Base-by-base conservation (phyloP, 2,329 filamentous ascomycete species). In the Annulohypoxylon truncatum region DNA sequence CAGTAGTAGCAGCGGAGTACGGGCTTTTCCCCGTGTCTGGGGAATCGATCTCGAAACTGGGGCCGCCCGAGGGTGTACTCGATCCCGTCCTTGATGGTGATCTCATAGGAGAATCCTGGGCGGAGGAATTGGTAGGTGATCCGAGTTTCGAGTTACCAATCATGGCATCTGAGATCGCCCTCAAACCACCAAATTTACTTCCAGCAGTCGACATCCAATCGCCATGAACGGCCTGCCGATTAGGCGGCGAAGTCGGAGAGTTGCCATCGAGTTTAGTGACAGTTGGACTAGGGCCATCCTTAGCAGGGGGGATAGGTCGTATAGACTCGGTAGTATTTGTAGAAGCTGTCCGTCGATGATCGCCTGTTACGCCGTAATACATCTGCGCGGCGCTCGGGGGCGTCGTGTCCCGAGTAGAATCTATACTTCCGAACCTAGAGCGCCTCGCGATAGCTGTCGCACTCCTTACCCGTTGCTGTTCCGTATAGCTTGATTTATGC, bases 121-220 rank as follows among this genome's bases (percentile, higher is more conserved):
- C 69, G 9, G 84, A 81, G 1, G 83, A 81, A 46, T 89, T 85
- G 1, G 80, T 78, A 2, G 85, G 81, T 1, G 85, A 83, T 1
- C 79, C 77, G 35, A 84, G 73, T 72, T 87, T 88, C 35, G 81
- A 86, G 38, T 76, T 77, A 5, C 84, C 83, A 6, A 84, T 82
- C 10, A 89, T 82, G n/a, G 85, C 87, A 75, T 97, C 95, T 3
- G 95, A 97, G 57, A 94, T 93, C 12, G 93, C 91, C 68, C 95
- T 86, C 61, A 97, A 84, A n/a, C 93, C 92, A 46, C 74, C 61
- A 20, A 89, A 76, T 67, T 84, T 82, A 68, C 80, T 78, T 22
- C 81, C 79, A 59, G 84, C 83, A 69, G 86, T 87, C 71, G 86
- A 78, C 70, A 90, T 74, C 88, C 88, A 87, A 73, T 89, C 84